Conservation (phyloP, 148 eudicot genomes). For the Fagopyrum esculentum region DNA sequence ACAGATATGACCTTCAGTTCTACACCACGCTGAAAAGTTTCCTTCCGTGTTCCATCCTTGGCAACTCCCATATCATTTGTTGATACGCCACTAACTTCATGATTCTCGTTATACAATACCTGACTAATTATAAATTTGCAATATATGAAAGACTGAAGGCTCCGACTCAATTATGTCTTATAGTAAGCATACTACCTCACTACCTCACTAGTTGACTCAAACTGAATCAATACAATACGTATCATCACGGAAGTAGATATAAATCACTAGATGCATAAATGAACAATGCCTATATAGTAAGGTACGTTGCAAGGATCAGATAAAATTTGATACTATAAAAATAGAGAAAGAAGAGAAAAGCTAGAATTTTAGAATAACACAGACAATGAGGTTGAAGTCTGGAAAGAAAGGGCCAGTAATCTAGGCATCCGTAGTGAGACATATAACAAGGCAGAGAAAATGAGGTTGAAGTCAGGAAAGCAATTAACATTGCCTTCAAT, state of each 20-base stretch:
- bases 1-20: conserved; percentile 58
- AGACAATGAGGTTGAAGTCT: not conserved
- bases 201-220: conserved; percentile 83
- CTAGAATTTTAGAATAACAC: not conserved
- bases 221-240: conserved; percentile 34
- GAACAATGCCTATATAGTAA: not conserved
- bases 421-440: not conserved
- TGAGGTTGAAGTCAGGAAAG: too few species aligned
- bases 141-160: conserved; percentile 17
- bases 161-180: not conserved
- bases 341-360: not conserved
- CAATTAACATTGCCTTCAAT: not conserved
- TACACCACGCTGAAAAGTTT: conserved; percentile 87
- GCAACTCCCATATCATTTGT: conserved; percentile 94
- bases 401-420: not conserved
- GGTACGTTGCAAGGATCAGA: not conserved
- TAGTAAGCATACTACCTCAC: conserved; percentile 58
- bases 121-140: conserved; percentile 24
- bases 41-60: conserved; percentile 75
- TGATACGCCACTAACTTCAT: conserved; percentile 80
- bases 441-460: too few species aligned
- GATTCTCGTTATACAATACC: conserved; percentile 54
- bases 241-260: not conserved
- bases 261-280: not conserved
- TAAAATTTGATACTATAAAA: not conserved